These are phyloP conservation scores for Mycena floridula DNA, from an alignment of 768 basidiomycete genomes.

Conservation along the genomic window DNA sequence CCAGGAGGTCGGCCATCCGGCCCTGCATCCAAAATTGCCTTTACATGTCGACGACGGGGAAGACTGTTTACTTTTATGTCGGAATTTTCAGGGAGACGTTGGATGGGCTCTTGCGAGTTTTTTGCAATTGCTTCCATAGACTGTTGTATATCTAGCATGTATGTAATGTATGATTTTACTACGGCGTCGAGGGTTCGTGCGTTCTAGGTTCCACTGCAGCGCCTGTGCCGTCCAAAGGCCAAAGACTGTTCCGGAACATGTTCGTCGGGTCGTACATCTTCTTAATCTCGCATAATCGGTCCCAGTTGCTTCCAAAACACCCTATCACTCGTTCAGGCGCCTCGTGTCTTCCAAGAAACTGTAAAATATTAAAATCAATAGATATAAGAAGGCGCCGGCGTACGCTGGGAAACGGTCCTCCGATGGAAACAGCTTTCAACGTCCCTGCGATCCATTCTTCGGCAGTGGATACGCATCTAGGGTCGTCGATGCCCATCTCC, in stretches of 20 bases:
- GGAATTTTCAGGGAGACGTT: constrained; percentile 47
- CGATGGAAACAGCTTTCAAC: constrained; percentile 62
- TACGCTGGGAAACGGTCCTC: constrained; percentile 83
- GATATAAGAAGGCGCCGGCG: too few relatives aligned
- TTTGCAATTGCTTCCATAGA: constrained; percentile 39
- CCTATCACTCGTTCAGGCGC: constrained; percentile 52
- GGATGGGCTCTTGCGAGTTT: constrained; percentile 86
- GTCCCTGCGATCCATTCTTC: constrained; percentile 86
- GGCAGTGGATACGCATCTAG: constrained; percentile 74
- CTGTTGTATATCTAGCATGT: neutral
- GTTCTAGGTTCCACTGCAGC: constrained; percentile 45
- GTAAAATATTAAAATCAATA: constrained; percentile 25
- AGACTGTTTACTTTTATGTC: constrained; percentile 72
- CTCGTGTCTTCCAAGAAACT: constrained; percentile 78
- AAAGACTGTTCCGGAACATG: constrained; percentile 73
- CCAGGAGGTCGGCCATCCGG: constrained; percentile 75
- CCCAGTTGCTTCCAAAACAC: constrained; percentile 74
- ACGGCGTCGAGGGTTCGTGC: constrained; percentile 58
- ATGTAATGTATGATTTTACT: neutral
- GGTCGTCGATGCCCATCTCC: constrained; percentile 79
- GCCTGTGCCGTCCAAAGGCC: constrained; percentile 64
- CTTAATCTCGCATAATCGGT: constrained; percentile 66
- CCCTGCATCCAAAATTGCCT: constrained; percentile 65
- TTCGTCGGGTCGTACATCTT: constrained; percentile 68
- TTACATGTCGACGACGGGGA: constrained; percentile 68